A percentile compares a stretch with the other conserved stretches of the same genome.
These are phyloP conservation scores for Aspergillus cejpii DNA, from an alignment of 2,329 filamentous ascomycete species.

Conservation along the genomic window DNA sequence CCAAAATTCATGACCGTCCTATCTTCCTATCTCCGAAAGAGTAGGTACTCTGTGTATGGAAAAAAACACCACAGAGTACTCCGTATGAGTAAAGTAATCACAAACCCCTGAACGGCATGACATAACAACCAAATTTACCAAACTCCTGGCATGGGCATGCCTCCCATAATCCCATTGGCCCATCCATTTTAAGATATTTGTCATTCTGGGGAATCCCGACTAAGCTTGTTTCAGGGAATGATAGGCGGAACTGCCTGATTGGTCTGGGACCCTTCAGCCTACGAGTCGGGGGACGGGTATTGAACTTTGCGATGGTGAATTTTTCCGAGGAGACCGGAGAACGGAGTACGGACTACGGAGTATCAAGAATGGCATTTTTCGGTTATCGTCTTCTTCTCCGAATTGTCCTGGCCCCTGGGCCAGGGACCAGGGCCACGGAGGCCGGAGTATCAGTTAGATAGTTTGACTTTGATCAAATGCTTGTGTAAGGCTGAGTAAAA, in stretches of 20 bases:
- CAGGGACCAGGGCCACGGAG: no score
- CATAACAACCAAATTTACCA: conserved; percentile 2
- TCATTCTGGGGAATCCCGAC: conserved; percentile 13
- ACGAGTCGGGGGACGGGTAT: background rate
- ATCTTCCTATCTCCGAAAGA: no score
- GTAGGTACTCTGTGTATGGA: no score
- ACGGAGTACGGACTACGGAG: no score
- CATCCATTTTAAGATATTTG: conserved; percentile 21
- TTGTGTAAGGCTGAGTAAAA: background rate
- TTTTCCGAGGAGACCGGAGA: background rate
- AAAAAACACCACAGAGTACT: no score
- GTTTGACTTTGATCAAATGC: no score
- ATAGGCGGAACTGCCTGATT: conserved; percentile 9
- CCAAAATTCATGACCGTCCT: no score
- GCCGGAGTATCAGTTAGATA: no score
- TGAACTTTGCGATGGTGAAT: background rate
- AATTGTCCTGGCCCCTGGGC: no score
- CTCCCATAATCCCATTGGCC: conserved; percentile 18
- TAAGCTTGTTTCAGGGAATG: conserved; percentile 12
- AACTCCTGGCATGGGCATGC: conserved; percentile 6
- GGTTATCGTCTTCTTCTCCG: no score
- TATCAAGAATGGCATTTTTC: no score
- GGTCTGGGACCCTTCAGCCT: background rate
- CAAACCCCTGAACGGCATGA: background rate
- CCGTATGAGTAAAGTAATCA: no score